phyloP scores from a whole-genome alignment of 1,139 yeast species.

The Suhomyces maxii region DNA sequence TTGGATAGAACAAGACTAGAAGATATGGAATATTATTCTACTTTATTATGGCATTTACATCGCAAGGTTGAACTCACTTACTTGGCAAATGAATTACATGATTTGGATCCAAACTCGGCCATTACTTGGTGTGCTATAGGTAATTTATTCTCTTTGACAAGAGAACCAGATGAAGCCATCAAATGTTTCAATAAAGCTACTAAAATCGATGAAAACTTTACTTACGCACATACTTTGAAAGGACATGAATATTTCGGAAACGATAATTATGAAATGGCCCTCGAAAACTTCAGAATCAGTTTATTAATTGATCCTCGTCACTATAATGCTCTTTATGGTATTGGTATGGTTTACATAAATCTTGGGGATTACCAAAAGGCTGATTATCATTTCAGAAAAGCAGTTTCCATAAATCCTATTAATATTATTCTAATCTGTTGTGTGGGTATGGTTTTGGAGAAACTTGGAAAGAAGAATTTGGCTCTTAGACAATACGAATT shows the following conservation, averaged over 20 bases:
- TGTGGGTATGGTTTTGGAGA: conserved; percentile 91
- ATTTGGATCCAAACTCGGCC: conserved; percentile 63
- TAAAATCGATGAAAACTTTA: conserved; percentile 66
- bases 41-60: conserved; percentile 89
- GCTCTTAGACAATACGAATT: conserved; percentile 82
- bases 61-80: conserved; percentile 78
- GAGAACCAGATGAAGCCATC: conserved; percentile 90
- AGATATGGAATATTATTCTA: conserved; percentile 91
- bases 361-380: conserved; percentile 84
- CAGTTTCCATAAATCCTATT: conserved; percentile 84
- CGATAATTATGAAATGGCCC: conserved; percentile 90
- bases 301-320: conserved; percentile 77
- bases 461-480: conserved; percentile 61
- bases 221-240: conserved; percentile 88
- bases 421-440: conserved; percentile 90
- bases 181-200: conserved; percentile 83
- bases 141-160: conserved; percentile 76
- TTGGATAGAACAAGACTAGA: conserved; percentile 77
- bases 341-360: conserved; percentile 91
- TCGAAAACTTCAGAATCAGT: conserved; percentile 79
- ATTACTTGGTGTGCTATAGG: conserved; percentile 95
- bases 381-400: conserved; percentile 83
- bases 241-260: conserved; percentile 91
- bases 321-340: conserved; percentile 93
- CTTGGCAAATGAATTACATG: conserved; percentile 79